These are phyloP conservation scores for Agrocybe praecox DNA, from an alignment of 768 basidiomycete species.

Conservation along the genomic window DNA sequence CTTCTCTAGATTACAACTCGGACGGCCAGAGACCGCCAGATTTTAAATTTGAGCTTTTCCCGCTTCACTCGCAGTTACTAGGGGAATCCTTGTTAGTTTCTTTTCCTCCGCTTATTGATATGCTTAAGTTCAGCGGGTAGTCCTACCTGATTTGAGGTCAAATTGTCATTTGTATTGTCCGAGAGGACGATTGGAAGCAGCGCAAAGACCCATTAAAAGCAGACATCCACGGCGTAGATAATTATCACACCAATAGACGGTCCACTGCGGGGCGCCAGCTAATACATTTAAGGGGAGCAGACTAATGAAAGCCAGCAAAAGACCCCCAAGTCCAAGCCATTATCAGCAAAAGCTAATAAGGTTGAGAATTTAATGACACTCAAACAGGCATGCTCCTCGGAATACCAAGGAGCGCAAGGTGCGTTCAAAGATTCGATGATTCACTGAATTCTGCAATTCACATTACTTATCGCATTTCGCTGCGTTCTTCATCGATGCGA, in stretches of 20 bases:
- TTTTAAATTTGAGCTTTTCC: conserved; percentile 86
- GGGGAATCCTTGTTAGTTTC: conserved; percentile 90
- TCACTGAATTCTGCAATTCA: conserved; percentile 84
- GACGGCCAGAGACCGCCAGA: conserved; percentile 63
- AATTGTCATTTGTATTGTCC: conserved; percentile 33
- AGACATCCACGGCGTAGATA: conserved; percentile 40
- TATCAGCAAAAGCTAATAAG: conserved; percentile 29
- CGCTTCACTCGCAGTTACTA: conserved; percentile 87
- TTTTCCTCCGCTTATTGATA: conserved; percentile 91
- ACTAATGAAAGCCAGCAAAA: conserved; percentile 32
- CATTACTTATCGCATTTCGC: conserved; percentile 82
- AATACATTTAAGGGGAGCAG: conserved; percentile 50
- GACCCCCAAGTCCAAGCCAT: conserved; percentile 45
- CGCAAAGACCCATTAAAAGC: conserved; percentile 7
- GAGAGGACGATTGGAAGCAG: conserved; percentile 29
- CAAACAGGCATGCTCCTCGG: conserved; percentile 76
- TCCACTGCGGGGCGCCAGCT: conserved; percentile 32
- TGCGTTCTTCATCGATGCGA: conserved; percentile 82
- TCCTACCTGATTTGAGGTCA: conserved; percentile 83
- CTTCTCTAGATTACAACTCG: conserved; percentile 84
- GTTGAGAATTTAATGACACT: conserved; percentile 68
- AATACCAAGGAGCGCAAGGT: conserved; percentile 79
- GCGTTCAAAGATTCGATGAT: conserved; percentile 86
- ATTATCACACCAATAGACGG: conserved; percentile 52
- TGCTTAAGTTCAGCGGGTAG: conserved; percentile 88